A percentile compares a stretch with the other conserved stretches of the same genome.
Evolutionary conservation across 1,284 basidiomycete genomes (phyloP).

Genomic region (Phlebopus sp.): DNA sequence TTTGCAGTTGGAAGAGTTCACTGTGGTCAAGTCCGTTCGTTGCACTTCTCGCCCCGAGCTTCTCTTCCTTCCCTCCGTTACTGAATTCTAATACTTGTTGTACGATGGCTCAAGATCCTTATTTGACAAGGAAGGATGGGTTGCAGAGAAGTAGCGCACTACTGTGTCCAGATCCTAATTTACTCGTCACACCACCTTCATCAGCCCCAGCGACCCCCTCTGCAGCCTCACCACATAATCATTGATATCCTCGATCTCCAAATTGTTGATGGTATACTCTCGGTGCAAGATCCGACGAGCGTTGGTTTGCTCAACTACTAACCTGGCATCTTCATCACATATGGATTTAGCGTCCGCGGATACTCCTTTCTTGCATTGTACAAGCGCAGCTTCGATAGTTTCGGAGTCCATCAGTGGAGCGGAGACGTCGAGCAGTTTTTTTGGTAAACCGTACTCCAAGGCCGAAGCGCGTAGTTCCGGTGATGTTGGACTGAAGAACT

Average conservation of each 20-base stretch:
- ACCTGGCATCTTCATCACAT: constrained; percentile 35
- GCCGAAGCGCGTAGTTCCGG: constrained; percentile 44
- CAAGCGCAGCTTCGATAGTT: constrained; percentile 35
- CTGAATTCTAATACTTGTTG: not conserved
- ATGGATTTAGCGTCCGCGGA: constrained; percentile 15
- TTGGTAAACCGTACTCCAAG: constrained; percentile 17
- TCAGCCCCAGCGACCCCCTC: constrained; percentile 47
- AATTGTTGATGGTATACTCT: constrained; percentile 52
- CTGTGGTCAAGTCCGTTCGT: too few species aligned
- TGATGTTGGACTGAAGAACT: constrained; percentile 54
- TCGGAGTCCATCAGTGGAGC: constrained; percentile 44
- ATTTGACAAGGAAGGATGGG: too few species aligned
- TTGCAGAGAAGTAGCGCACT: not conserved
- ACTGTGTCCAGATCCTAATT: not conserved
- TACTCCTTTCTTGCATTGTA: constrained; percentile 4
- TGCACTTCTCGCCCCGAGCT: not conserved
- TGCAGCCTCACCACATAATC: constrained; percentile 49
- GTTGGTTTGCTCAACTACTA: constrained; percentile 53
- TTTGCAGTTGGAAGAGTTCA: too few species aligned
- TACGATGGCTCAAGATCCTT: not conserved
- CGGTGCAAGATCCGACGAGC: constrained; percentile 49
- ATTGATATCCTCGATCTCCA: constrained; percentile 49
- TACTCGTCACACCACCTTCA: constrained; percentile 3
- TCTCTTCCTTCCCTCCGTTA: not conserved
- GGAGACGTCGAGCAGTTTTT: constrained; percentile 45